These are phyloP conservation scores for Penicillium cataractarum DNA, from an alignment of 495 filamentous ascomycete genomes.

Conservation along the genomic window DNA sequence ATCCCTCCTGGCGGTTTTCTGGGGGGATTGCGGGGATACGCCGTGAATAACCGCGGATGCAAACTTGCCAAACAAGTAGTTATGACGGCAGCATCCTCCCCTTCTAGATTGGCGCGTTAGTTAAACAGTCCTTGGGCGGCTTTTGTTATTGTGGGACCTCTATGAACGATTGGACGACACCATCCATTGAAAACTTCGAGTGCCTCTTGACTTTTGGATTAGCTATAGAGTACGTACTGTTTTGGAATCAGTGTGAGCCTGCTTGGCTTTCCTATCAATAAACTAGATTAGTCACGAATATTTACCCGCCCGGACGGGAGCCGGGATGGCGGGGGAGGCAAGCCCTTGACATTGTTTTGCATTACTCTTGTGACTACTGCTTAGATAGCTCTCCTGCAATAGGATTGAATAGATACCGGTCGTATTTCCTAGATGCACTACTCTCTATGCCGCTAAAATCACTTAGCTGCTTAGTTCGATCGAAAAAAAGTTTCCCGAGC, in stretches of 20 bases:
- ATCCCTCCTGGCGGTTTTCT: slow-evolving; percentile 12
- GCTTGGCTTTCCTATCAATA: not conserved
- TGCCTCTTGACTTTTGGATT: not conserved
- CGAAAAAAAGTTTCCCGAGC: slow-evolving; percentile 1
- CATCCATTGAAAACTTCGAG: not conserved
- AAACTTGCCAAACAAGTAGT: slow-evolving; percentile 22
- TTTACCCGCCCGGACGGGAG: too few species aligned
- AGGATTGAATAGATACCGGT: not conserved
- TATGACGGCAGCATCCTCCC: not conserved
- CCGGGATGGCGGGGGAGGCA: not conserved
- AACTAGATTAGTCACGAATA: not conserved
- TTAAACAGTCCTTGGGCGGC: not conserved
- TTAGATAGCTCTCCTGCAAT: not conserved
- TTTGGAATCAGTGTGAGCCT: not conserved
- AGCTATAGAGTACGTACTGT: not conserved
- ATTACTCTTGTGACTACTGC: not conserved
- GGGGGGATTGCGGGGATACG: slow-evolving; percentile 28
- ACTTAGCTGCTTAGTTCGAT: not conserved
- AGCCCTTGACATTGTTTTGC: not conserved
- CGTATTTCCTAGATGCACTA: not conserved
- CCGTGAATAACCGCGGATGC: slow-evolving; percentile 31
- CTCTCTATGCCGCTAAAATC: not conserved
- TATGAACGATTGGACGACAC: not conserved
- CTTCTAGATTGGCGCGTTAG: not conserved
- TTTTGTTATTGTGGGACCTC: not conserved